phyloP scores from a whole-genome alignment of 2,329 filamentous ascomycete genomes.

The Cylindrodendrum hubeiense region DNA sequence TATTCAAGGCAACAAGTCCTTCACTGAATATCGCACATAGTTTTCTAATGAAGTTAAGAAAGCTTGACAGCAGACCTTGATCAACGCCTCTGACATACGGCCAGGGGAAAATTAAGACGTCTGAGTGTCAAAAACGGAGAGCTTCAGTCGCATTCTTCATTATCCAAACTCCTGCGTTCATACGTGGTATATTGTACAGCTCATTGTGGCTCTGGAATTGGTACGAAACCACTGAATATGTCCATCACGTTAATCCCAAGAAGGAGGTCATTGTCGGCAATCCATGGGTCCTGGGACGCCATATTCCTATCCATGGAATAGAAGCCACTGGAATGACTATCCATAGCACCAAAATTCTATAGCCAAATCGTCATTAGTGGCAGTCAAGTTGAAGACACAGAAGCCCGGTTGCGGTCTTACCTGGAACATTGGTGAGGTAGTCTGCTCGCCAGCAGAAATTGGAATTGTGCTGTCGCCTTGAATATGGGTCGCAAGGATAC shows the following conservation, averaged over 20 bases:
- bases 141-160: no score
- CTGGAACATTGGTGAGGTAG: neutral
- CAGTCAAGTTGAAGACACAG: neutral
- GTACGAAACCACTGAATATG: constrained; percentile 32
- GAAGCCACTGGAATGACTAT: neutral
- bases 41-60: no score
- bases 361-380: neutral
- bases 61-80: no score
- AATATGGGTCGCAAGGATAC: neutral
- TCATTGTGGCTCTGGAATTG: constrained; percentile 15
- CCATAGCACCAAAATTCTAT: neutral
- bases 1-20: no score
- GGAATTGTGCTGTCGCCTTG: neutral
- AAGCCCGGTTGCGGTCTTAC: neutral
- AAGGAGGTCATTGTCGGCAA: constrained; percentile 29
- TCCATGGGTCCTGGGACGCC: constrained; percentile 30
- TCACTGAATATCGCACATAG: no score
- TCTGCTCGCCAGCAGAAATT: neutral
- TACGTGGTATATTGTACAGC: neutral
- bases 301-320: constrained; percentile 20
- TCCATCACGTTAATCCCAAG: constrained; percentile 41
- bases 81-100: no score
- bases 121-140: no score
- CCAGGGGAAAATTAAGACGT: no score
- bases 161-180: no score